These are phyloP conservation scores for Boletus edulis DNA, from an alignment of 768 basidiomycete genomes.

Conservation along the genomic window DNA sequence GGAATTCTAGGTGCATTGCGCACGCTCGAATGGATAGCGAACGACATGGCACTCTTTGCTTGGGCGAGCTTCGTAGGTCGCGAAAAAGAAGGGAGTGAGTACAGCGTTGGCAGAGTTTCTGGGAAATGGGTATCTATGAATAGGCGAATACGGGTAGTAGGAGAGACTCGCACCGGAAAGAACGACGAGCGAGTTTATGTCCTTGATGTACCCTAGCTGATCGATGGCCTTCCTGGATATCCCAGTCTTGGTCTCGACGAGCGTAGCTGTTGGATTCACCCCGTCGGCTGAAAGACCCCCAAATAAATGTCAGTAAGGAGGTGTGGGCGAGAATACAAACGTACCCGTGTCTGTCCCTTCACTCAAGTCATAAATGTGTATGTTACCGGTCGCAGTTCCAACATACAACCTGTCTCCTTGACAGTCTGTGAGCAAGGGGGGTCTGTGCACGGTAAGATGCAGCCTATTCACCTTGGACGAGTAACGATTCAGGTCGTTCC, in stretches of 20 bases:
- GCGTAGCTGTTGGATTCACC: constrained; percentile 20
- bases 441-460: neutral
- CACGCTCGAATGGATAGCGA: constrained; percentile 67
- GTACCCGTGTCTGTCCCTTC: constrained; percentile 40
- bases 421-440: neutral
- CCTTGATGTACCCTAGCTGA: constrained; percentile 81
- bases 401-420: constrained; percentile 60
- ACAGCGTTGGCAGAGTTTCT: constrained; percentile 77
- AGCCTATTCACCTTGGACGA: constrained; percentile 24
- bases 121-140: constrained; percentile 3
- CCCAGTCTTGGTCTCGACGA: constrained; percentile 65
- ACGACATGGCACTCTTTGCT: constrained; percentile 80
- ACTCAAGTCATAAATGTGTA: constrained; percentile 51
- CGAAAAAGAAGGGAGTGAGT: constrained; percentile 69
- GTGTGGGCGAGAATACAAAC: constrained; percentile 22
- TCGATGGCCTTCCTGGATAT: constrained; percentile 75
- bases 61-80: constrained; percentile 72
- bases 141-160: neutral
- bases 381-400: constrained; percentile 55
- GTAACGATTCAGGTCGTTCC: constrained; percentile 35
- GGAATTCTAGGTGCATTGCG: constrained; percentile 38
- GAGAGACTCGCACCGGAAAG: constrained; percentile 64
- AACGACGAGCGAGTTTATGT: constrained; percentile 80
- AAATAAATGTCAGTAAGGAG: constrained; percentile 17
- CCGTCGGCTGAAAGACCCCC: constrained; percentile 4